Evolutionary conservation across 164 flowering plant species (phyloP).

Genomic region (Dillenia suffruticosa): DNA sequence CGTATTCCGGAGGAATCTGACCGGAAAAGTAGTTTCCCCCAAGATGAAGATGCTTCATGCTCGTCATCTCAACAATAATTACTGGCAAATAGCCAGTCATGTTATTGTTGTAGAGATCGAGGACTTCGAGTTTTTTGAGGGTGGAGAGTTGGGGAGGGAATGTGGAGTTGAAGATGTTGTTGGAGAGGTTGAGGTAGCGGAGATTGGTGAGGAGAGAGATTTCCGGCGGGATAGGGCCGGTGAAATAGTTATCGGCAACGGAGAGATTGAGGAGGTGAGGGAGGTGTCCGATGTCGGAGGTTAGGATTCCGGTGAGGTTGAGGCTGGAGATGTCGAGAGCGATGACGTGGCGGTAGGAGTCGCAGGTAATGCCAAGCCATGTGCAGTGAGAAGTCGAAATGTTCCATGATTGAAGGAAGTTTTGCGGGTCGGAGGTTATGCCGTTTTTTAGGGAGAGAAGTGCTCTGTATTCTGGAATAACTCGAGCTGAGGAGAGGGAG

Average conservation of each 20-base stretch:
- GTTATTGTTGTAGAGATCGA: constrained; percentile 87
- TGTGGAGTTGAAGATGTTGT: constrained; percentile 57
- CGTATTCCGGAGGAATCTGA: constrained; percentile 63
- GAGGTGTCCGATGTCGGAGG: constrained; percentile 50
- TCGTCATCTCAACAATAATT: constrained; percentile 31
- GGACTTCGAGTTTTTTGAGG: constrained; percentile 37
- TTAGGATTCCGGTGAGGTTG: constrained; percentile 60
- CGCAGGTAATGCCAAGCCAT: constrained; percentile 73
- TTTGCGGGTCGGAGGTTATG: constrained; percentile 49
- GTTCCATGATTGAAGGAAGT: constrained; percentile 55
- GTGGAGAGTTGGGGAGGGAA: constrained; percentile 48
- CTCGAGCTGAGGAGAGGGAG: constrained; percentile 17
- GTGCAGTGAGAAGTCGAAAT: constrained; percentile 51
- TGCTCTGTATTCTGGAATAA: constrained; percentile 47
- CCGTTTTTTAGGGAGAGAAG: constrained; percentile 63
- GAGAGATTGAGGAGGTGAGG: constrained; percentile 47
- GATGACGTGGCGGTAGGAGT: constrained; percentile 42
- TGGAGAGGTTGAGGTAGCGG: constrained; percentile 64
- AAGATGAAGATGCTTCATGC: constrained; percentile 65
- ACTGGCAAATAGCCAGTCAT: constrained; percentile 67
- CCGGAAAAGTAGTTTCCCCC: constrained; percentile 91
- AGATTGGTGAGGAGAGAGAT: constrained; percentile 43
- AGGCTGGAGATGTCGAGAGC: constrained; percentile 58
- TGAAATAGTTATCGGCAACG: constrained; percentile 47
- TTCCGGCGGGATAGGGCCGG: constrained; percentile 60